Base-by-base conservation (phyloP, 2,329 filamentous ascomycete species). In the Shiraia bambusicola region DNA sequence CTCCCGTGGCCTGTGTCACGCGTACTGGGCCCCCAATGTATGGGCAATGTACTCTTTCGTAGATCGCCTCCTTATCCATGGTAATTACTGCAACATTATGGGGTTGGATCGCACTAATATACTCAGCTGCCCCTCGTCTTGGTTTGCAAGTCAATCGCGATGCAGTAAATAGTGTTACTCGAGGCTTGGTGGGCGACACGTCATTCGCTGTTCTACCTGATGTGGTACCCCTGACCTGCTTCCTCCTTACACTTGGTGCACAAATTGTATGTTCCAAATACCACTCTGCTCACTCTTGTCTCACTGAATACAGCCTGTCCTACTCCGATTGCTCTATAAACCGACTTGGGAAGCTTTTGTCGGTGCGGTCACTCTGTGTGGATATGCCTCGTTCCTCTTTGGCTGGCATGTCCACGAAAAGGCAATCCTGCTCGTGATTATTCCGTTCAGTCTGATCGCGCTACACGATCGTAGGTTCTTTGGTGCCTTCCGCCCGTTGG, bases 321-420 rank as follows among this genome's bases (percentile, higher is more conserved):
- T 98, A 6, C 66, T 89, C 50, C 94, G 90, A 69, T 81, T 97
- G 28, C 95, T 95, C 72, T 63, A 81, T 32, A 76, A 79, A 36
- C 89, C 90, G 2, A 88, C 82, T 0, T 95, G 89, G 88, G 87
- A 95, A 49, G 86, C 81, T 41, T 97, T 98, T 64, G 80, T 97
- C 29, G 89, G 89, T 3, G 86, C 89, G 0, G 80, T 95, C 31
- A 96, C 92, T 0, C 81, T 97, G 12, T 97, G 93, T 62, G 93
- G 88, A 44, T 98, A 96, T 64, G 87, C 92, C 0, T 96, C 92
- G 0, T 98, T 98, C 72, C 78, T 98, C 8, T 97, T 97, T 58
- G 92, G 93, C 42, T 98, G 92, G 90, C 93, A 98, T 63, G 93
- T 98, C 7, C 93, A 98, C 60, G 93, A 98, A 66, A 98, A 98